Base-by-base conservation (phyloP, 208 protist species). In the Plasmodiophora brassicae region DNA sequence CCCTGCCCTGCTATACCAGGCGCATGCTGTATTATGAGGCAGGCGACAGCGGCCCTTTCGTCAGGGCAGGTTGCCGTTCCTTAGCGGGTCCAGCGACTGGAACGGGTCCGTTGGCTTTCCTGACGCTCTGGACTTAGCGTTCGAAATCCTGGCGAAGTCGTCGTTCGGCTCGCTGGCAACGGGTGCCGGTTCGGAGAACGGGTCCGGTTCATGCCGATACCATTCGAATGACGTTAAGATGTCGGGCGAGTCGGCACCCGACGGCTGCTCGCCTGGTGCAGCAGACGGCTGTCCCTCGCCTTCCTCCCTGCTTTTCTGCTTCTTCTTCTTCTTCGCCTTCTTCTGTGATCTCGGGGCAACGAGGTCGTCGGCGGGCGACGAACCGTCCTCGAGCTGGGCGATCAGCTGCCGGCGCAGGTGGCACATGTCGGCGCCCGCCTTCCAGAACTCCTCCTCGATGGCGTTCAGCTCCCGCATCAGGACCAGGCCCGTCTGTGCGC, bases 141-240 rank as follows among this genome's bases (percentile, higher is more conserved):
- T 57, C 25, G 50, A 57, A 57, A 97, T 91, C 8, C 95, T 94
- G 50, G 94, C 94, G 20, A 97, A 92, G 10, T 92, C 96, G 57
- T 97, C 95, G 89, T 97, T 97, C 60, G 90, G 92, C 45, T 97
- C 95, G 95, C 97, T 78, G n/a, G 20, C 50, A 28, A 57, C 14
- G 20, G 50, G 20, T 14, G 14, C 50, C 50, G 14, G 25, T 25
- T 28, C 20, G 20, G 65, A 5, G 65, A 78, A 78, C n/a, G 65
- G 65, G 41, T 78, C 65, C 5, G 65, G 65, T 5, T 78, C 65
- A 32, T 78, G 41, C 20, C n/a, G 5, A 36, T 36, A 32, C 14
- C 65, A 78, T 5, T 78, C 65, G 65, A 78, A 78, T 36, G 65
- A 78, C 14, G 65, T 36, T 78, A 78, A 32, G 5, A 78, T 78